Evolutionary conservation across 2,329 filamentous ascomycete species (phyloP), one percentile per base, ranked within the genome.

Genomic region (Exutisphaerella laricina): DNA sequence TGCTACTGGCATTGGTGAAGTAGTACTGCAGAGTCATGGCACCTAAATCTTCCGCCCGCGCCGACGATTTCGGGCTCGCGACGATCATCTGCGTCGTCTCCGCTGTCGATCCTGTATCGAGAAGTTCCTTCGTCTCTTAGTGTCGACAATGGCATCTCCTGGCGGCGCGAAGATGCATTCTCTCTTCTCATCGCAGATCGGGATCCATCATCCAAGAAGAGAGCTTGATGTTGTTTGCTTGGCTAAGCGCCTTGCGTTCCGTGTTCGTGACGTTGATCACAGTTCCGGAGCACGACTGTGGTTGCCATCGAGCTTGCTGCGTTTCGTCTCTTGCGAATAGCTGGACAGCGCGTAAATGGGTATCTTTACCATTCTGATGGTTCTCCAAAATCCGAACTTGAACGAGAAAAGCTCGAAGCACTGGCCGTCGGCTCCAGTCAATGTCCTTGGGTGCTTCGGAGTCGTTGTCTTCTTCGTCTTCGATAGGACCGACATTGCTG

Each of bases 331-430:
- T 55, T 3, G 78, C 75, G 58, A 82, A 98, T 7, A 97, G 84
- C 69, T 95, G 94, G 64, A 98, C 77, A 2, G 88, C 90, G 12
- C 92, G 78, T 17, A 98, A 77, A 71, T 98, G 92, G n/a, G 92
- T 98, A 63, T 98, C 92, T 65, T 98, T 98, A 51, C 92, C 92
- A 64, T 98, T 98, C 68, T 98, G 92, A 64, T 98, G 92, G 61
- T 98, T 98, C 69, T 97, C 92, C 39, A 90, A 77, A 36, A 98
- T 83, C 54, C 85, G 82, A 59, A 97, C 82, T 65, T 97, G 89
- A 20, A 98, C 75, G 21, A 97, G 79, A 69, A 90, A 95, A 12
- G 86, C 88, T 47, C 89, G 80, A 13, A 97, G 77, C 1, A 89
- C 85, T 56, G 71, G 71, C 77, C 84, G 58, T 80, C 80, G 35